Conservation (phyloP, 768 basidiomycete genomes). For the Podaxis sp. region DNA sequence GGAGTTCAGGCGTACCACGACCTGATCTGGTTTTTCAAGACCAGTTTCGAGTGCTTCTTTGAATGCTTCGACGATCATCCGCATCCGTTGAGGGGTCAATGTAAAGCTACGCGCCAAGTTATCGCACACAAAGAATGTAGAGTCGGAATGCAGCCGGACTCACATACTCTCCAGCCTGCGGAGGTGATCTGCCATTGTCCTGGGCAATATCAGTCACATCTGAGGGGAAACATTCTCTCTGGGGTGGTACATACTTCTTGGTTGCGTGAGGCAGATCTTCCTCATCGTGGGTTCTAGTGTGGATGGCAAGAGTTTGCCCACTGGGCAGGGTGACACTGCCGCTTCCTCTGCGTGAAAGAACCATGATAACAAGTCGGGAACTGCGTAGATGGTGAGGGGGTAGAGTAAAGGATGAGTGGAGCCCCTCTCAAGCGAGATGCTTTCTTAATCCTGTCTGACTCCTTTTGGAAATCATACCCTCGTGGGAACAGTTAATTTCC, state of each 20-base stretch:
- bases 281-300: slow-evolving; percentile 84
- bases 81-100: slow-evolving; percentile 85
- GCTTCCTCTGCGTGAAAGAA: slow-evolving; percentile 72
- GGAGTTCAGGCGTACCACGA: slow-evolving; percentile 66
- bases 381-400: slow-evolving; percentile 15
- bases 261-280: slow-evolving; percentile 90
- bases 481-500: slow-evolving; percentile 20
- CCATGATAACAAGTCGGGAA: slow-evolving; percentile 35
- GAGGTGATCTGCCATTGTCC: slow-evolving; percentile 92
- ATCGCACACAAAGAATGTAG: slow-evolving; percentile 8
- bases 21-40: slow-evolving; percentile 73
- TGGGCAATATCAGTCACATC: slow-evolving; percentile 24
- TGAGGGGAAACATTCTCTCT: slow-evolving; percentile 6
- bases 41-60: slow-evolving; percentile 88
- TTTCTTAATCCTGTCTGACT: slow-evolving; percentile 10
- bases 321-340: slow-evolving; percentile 67
- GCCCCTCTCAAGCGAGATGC: not conserved
- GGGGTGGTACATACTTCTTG: slow-evolving; percentile 61
- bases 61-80: slow-evolving; percentile 96
- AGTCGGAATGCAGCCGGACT: slow-evolving; percentile 28
- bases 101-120: slow-evolving; percentile 54
- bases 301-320: slow-evolving; percentile 79
- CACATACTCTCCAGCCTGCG: slow-evolving; percentile 85
- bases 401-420: slow-evolving; percentile 4
- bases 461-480: slow-evolving; percentile 10